These are phyloP conservation scores for Pseudogymnoascus sp. DNA, from an alignment of 2,329 filamentous ascomycete genomes.

Conservation along the genomic window DNA sequence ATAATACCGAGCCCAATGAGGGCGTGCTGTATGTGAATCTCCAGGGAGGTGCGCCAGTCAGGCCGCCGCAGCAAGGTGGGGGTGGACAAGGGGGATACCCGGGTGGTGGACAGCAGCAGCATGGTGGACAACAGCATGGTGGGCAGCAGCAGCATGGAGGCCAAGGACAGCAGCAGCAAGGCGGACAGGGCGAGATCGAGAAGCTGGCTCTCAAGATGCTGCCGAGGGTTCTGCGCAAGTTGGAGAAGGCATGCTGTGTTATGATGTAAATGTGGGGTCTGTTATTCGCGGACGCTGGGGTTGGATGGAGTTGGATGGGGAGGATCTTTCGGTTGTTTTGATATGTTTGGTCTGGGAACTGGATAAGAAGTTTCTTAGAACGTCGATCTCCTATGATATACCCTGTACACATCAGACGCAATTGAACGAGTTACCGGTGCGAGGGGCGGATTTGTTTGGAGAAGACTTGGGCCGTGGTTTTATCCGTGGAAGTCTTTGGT, in stretches of 20 bases:
- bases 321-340: not conserved
- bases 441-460: not conserved
- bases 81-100: slow-evolving; percentile 31
- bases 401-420: not conserved
- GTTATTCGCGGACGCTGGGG: not conserved
- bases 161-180: slow-evolving; percentile 33
- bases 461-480: not conserved
- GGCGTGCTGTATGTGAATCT: slow-evolving; percentile 86
- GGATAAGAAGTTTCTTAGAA: not conserved
- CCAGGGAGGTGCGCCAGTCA: slow-evolving; percentile 56
- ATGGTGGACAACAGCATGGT: slow-evolving; percentile 36
- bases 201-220: slow-evolving; percentile 4
- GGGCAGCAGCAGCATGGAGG: slow-evolving; percentile 35
- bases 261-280: slow-evolving; percentile 5
- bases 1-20: slow-evolving; percentile 77
- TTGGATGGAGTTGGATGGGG: not conserved
- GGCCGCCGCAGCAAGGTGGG: slow-evolving; percentile 33
- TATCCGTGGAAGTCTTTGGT: not conserved
- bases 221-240: not conserved
- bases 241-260: slow-evolving; percentile 11
- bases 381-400: not conserved
- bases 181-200: slow-evolving; percentile 1
- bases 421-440: not conserved
- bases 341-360: not conserved
- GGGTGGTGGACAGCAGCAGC: slow-evolving; percentile 26